Conservation (phyloP, 2,329 filamentous ascomycete genomes). For the Cladorrhinum sp. region DNA sequence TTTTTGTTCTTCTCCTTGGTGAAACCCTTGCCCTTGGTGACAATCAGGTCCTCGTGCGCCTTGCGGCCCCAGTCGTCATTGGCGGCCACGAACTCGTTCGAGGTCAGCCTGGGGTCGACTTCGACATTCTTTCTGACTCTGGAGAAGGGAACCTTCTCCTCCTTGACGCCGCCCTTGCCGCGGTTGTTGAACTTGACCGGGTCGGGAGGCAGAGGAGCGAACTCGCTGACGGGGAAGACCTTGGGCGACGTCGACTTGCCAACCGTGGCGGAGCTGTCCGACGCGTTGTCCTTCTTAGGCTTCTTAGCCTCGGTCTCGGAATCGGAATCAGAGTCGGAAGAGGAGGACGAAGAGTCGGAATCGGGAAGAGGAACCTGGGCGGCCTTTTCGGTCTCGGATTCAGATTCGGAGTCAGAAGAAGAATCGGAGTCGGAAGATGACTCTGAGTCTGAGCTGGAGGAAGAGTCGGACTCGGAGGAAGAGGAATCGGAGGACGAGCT, state of each 20-base stretch:
- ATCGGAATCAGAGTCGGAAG: slow-evolving; percentile 20
- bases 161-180: slow-evolving; percentile 41
- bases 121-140: slow-evolving; percentile 67
- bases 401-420: slow-evolving; percentile 34
- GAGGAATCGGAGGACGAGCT: slow-evolving; percentile 29
- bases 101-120: slow-evolving; percentile 67
- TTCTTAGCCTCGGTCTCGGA: slow-evolving; percentile 51
- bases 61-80: slow-evolving; percentile 84
- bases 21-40: slow-evolving; percentile 94
- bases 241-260: slow-evolving; percentile 54
- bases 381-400: slow-evolving; percentile 26
- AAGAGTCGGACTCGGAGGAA: slow-evolving; percentile 19
- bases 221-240: slow-evolving; percentile 36
- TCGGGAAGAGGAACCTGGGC: slow-evolving; percentile 31
- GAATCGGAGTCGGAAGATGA: slow-evolving; percentile 24
- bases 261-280: slow-evolving; percentile 47
- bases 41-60: slow-evolving; percentile 81
- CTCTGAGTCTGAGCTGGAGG: slow-evolving; percentile 31
- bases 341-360: too few species aligned
- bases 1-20: slow-evolving; percentile 99
- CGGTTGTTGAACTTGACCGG: slow-evolving; percentile 42
- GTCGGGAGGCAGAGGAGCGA: slow-evolving; percentile 53
- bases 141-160: slow-evolving; percentile 66
- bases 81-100: slow-evolving; percentile 69
- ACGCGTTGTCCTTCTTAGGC: slow-evolving; percentile 28